Evolutionary conservation across 2,329 filamentous ascomycete species (phyloP).

Genomic region (Beauveria scarabaeidicola): DNA sequence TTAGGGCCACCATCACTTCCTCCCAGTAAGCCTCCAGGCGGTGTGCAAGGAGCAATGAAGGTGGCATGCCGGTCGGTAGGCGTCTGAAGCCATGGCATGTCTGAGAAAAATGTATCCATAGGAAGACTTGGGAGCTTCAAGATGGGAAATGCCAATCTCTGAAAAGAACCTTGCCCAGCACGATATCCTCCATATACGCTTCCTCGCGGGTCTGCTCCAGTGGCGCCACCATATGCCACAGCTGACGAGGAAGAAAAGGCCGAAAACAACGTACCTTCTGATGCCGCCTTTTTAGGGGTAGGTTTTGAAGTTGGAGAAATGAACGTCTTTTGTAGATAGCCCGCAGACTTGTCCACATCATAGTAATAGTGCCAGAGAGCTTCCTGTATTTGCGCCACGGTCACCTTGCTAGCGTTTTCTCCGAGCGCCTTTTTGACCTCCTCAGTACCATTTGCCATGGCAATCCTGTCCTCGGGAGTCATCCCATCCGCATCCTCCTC

Average conservation of each 20-base stretch:
- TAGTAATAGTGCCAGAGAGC: constrained; percentile 95
- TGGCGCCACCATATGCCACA: constrained; percentile 10
- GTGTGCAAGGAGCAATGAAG: constrained; percentile 48
- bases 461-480: constrained; percentile 37
- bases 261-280: constrained; percentile 30
- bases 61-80: constrained; percentile 57
- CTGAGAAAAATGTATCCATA: constrained; percentile 49
- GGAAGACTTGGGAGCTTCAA: constrained; percentile 13
- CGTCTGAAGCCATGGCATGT: constrained; percentile 77
- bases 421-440: constrained; percentile 61
- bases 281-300: constrained; percentile 30
- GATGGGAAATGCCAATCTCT: constrained; percentile 12
- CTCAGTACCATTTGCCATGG: constrained; percentile 56
- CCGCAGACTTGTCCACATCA: constrained; percentile 76
- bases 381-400: constrained; percentile 67
- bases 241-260: constrained; percentile 10
- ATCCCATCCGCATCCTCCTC: constrained; percentile 38
- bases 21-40: constrained; percentile 64
- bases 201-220: constrained; percentile 25
- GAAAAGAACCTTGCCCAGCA: constrained; percentile 1
- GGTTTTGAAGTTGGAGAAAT: constrained; percentile 38
- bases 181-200: constrained; percentile 5
- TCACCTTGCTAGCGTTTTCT: constrained; percentile 46
- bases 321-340: constrained; percentile 64
- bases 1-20: constrained; percentile 61